These are phyloP conservation scores for Lizonia empirigonia DNA, from an alignment of 2,329 filamentous ascomycete species.

Conservation along the genomic window DNA sequence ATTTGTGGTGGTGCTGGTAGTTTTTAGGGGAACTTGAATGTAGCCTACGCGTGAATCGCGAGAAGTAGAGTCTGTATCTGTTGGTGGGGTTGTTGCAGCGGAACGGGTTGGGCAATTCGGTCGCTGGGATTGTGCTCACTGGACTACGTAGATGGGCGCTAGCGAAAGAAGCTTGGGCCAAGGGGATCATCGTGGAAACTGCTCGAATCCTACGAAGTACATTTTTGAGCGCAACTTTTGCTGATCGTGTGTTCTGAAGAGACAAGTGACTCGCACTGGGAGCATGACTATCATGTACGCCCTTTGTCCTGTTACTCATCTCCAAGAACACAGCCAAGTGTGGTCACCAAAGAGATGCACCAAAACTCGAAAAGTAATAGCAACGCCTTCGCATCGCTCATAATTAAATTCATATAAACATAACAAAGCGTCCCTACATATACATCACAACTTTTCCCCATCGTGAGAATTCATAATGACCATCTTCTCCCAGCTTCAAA, in stretches of 20 bases:
- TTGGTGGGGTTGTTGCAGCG: constrained; percentile 16
- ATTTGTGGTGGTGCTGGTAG: constrained; percentile 28
- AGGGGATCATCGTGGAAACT: constrained; percentile 8
- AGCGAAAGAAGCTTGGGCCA: constrained; percentile 3
- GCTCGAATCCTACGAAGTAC: constrained; percentile 8
- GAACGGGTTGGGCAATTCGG: constrained; percentile 14
- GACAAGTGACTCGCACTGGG: no score
- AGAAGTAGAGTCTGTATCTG: neutral
- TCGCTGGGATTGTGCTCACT: constrained; percentile 13
- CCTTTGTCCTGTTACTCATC: no score
- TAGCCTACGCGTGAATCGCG: constrained; percentile 24
- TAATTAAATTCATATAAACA: neutral
- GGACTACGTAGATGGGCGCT: constrained; percentile 9
- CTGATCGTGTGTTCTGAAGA: neutral
- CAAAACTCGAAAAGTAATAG: no score
- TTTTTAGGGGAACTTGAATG: constrained; percentile 9
- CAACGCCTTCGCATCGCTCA: neutral
- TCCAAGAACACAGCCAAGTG: no score
- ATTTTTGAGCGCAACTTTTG: no score
- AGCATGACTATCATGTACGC: no score
- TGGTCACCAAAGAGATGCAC: no score
- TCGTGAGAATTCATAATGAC: neutral
- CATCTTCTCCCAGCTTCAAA: neutral
- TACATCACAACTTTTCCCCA: neutral
- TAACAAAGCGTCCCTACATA: neutral